These are phyloP conservation scores for Triadica sebifera DNA, from an alignment of 345 rosid genomes.

Conservation along the genomic window DNA sequence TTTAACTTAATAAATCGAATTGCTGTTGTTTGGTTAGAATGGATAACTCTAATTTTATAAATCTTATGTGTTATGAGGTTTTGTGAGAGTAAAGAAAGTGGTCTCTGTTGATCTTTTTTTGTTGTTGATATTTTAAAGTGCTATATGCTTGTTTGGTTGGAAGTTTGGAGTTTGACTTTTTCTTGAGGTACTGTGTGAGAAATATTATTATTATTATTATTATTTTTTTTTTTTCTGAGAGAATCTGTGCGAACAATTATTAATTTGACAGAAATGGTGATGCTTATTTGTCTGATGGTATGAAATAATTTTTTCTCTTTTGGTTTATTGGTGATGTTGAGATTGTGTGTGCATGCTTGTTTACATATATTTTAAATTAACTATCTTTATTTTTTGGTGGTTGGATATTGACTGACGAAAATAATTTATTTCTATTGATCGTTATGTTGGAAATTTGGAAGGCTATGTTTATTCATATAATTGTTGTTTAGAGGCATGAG, in stretches of 20 bases:
- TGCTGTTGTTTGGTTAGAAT: background rate
- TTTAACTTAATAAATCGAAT: constrained; percentile 5
- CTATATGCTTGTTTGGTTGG: background rate
- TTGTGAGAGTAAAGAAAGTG: background rate
- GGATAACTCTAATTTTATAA: too few relatives aligned
- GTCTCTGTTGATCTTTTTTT: background rate
- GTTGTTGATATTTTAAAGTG: background rate
- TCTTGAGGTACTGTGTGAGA: too few relatives aligned
- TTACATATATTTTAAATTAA: background rate
- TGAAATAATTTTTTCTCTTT: background rate
- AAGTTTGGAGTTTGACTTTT: background rate
- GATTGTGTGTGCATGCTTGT: too few relatives aligned
- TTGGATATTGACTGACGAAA: background rate
- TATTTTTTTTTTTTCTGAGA: too few relatives aligned
- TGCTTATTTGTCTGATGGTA: background rate
- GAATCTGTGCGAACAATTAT: background rate
- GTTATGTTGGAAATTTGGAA: background rate
- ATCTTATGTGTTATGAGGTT: background rate
- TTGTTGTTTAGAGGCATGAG: background rate
- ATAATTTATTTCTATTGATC: background rate
- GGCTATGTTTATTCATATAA: constrained; percentile 3
- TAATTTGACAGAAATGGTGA: background rate
- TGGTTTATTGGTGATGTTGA: too few relatives aligned
- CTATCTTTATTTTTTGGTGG: background rate
- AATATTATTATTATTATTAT: too few relatives aligned